Percentiles rank a stretch among this genome's conserved stretches.
These are phyloP conservation scores for Alternaria triticimaculans DNA, from an alignment of 2,329 filamentous ascomycete genomes.

Conservation along the genomic window DNA sequence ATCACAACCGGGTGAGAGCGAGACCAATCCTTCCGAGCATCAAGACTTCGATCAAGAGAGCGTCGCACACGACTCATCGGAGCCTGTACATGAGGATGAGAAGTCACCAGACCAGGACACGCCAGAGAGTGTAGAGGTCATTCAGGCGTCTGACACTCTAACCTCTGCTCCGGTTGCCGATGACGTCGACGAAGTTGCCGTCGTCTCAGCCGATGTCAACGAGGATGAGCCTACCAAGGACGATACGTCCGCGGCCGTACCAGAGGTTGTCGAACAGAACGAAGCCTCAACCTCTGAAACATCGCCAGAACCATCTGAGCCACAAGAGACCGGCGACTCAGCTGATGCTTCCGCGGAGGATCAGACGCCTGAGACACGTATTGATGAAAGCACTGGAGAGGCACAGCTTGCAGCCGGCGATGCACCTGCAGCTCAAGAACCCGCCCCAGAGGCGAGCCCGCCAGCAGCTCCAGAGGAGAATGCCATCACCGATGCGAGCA, in stretches of 20 bases:
- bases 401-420: not conserved
- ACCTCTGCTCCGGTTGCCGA: not conserved
- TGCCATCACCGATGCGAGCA: not conserved
- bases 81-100: not conserved
- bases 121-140: not conserved
- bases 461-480: not conserved
- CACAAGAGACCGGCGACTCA: not conserved
- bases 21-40: constrained; percentile 12
- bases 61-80: not conserved
- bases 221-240: not conserved
- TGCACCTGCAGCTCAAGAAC: not conserved
- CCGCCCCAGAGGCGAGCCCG: not conserved
- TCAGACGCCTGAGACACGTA: not conserved
- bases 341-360: not conserved
- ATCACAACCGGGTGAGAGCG: not conserved
- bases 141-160: not conserved
- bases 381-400: not conserved
- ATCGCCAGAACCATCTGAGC: not conserved
- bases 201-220: not conserved
- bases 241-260: not conserved
- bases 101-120: not conserved
- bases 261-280: not conserved
- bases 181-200: not conserved
- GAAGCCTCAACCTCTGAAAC: not conserved
- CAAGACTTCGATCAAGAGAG: not conserved